Evolutionary conservation across 1,284 basidiomycete genomes (phyloP).

Genomic region (Trichosporon sp.): DNA sequence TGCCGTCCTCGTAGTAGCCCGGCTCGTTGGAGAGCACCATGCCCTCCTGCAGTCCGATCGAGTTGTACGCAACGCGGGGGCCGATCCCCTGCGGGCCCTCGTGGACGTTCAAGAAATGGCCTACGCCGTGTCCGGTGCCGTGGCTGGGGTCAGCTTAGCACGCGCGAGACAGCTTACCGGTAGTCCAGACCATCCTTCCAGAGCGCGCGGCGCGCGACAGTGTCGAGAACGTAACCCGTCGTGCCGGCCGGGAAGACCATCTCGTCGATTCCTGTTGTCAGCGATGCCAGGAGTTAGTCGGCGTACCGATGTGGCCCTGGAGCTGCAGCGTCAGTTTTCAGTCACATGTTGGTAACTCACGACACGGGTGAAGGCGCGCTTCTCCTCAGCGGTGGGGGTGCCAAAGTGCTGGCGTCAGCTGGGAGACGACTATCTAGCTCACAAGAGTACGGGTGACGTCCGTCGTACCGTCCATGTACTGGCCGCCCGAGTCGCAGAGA

Average conservation of each 20-base stretch:
- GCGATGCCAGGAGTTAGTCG: neutral
- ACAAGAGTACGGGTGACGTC: constrained; percentile 90
- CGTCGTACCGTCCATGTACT: constrained; percentile 88
- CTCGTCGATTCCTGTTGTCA: constrained; percentile 60
- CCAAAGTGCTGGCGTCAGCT: constrained; percentile 75
- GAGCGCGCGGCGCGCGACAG: constrained; percentile 77
- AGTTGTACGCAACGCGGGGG: constrained; percentile 66
- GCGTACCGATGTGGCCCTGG: constrained; percentile 80
- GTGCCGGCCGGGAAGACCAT: constrained; percentile 85
- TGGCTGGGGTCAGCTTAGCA: constrained; percentile 61
- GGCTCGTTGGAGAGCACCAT: constrained; percentile 94
- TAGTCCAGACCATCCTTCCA: constrained; percentile 86
- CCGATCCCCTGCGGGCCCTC: constrained; percentile 92
- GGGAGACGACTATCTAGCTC: constrained; percentile 34
- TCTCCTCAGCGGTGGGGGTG: constrained; percentile 76
- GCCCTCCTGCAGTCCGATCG: constrained; percentile 71
- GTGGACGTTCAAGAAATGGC: constrained; percentile 89
- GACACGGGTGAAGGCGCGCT: constrained; percentile 86
- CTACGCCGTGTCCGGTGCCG: constrained; percentile 92
- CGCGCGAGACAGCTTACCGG: constrained; percentile 46
- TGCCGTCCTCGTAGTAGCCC: constrained; percentile 89
- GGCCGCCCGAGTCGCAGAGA: constrained; percentile 91
- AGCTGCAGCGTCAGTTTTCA: constrained; percentile 56
- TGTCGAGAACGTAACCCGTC: constrained; percentile 65
- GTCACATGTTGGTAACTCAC: constrained; percentile 30